A percentile compares a stretch with the other conserved stretches of the same genome.
These are phyloP conservation scores for Stachybotrys echinatus DNA, from an alignment of 2,329 filamentous ascomycete species.

Conservation along the genomic window DNA sequence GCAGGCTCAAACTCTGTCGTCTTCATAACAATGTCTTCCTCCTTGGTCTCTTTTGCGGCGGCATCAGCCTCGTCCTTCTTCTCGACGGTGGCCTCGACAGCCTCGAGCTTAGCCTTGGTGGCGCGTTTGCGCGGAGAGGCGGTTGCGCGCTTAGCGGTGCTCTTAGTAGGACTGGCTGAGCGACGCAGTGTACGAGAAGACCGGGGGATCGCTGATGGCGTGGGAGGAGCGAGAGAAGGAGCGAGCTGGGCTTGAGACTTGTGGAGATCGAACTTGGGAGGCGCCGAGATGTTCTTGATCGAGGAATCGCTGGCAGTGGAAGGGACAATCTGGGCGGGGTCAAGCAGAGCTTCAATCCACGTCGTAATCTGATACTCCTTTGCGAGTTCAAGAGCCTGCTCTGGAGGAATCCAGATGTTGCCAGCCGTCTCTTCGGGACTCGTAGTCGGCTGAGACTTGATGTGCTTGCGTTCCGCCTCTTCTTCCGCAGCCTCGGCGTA, in stretches of 20 bases:
- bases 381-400: conserved; percentile 73
- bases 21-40: conserved; percentile 34
- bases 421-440: conserved; percentile 91
- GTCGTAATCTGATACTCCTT: conserved; percentile 79
- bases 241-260: conserved; percentile 20
- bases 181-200: conserved; percentile 44
- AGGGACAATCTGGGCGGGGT: conserved; percentile 70
- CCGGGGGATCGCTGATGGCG: conserved; percentile 38
- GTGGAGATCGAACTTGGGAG: conserved; percentile 69
- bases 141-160: conserved; percentile 33
- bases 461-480: conserved; percentile 70
- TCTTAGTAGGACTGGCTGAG: conserved; percentile 54
- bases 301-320: conserved; percentile 59
- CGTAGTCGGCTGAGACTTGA: conserved; percentile 77
- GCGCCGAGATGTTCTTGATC: conserved; percentile 71
- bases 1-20: conserved; percentile 45
- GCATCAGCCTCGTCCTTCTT: conserved; percentile 23
- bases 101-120: conserved; percentile 36
- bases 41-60: conserved; percentile 20
- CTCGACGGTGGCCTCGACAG: conserved; percentile 22
- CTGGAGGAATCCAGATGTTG: conserved; percentile 91
- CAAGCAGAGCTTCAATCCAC: conserved; percentile 91
- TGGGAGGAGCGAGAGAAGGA: conserved; percentile 42
- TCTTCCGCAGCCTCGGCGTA: conserved; percentile 70
- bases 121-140: conserved; percentile 52